Conservation (phyloP, 768 basidiomycete species). For the Phanerochaete carnosa region DNA sequence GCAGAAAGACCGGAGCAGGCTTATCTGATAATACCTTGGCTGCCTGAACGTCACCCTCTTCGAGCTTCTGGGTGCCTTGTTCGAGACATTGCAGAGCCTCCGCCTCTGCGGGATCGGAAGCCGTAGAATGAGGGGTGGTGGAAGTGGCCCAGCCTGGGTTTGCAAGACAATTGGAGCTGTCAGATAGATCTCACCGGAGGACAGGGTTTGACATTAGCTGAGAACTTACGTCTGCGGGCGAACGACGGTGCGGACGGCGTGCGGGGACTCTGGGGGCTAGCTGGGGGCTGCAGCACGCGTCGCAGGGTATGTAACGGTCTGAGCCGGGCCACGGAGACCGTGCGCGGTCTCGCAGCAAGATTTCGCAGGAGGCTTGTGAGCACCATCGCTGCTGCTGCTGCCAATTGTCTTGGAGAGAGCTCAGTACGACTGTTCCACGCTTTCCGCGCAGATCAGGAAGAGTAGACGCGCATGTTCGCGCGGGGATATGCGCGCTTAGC, state of each 20-base stretch:
- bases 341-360: not conserved
- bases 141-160: constrained; percentile 74
- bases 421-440: not conserved
- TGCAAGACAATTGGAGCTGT: constrained; percentile 16
- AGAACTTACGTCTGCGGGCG: constrained; percentile 10
- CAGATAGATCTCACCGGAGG: constrained; percentile 9
- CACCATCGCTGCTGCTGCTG: not conserved
- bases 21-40: constrained; percentile 46
- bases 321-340: not conserved
- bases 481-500: constrained; percentile 1
- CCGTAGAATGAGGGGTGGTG: constrained; percentile 75
- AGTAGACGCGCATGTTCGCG: not conserved
- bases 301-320: constrained; percentile 1
- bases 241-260: constrained; percentile 2
- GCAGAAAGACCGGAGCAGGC: not conserved
- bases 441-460: not conserved
- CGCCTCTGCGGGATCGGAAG: constrained; percentile 76
- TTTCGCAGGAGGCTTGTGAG: not conserved
- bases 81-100: constrained; percentile 80
- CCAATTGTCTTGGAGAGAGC: constrained; percentile 1
- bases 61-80: constrained; percentile 78
- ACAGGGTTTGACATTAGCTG: not conserved
- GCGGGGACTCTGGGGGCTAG: not conserved
- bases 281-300: not conserved
- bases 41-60: constrained; percentile 80